Conservation (phyloP, 2,329 filamentous ascomycete genomes). For the Pseudocercospora musae region DNA sequence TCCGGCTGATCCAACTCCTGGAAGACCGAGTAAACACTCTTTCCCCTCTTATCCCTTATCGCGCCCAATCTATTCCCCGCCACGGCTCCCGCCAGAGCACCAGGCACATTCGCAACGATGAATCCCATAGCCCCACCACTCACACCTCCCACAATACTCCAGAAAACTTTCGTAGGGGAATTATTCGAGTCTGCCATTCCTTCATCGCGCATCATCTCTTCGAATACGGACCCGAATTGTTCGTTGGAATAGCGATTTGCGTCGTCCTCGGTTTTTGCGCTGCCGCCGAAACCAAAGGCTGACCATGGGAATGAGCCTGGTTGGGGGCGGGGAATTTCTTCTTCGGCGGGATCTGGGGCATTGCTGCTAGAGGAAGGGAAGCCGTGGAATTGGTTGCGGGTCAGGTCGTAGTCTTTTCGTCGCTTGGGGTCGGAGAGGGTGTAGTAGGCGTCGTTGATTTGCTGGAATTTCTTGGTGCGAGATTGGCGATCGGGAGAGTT, state of each 20-base stretch:
- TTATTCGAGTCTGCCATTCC: conserved; percentile 68
- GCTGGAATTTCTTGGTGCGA: conserved; percentile 85
- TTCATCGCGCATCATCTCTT: conserved; percentile 54
- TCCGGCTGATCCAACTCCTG: conserved; percentile 82
- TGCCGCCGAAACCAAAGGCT: conserved; percentile 58
- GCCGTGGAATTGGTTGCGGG: conserved; percentile 58
- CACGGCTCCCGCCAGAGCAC: conserved; percentile 82
- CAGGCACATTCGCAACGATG: conserved; percentile 89
- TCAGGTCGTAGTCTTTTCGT: conserved; percentile 78
- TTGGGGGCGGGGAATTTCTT: conserved; percentile 46
- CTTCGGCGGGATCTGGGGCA: conserved; percentile 45
- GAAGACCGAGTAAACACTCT: conserved; percentile 92
- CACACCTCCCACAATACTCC: conserved; percentile 78
- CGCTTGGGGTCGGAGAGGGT: conserved; percentile 76
- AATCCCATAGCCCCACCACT: conserved; percentile 91
- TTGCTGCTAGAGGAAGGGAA: conserved; percentile 34
- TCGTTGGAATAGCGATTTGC: conserved; percentile 58
- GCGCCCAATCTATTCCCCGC: conserved; percentile 90
- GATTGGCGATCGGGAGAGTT: conserved; percentile 77
- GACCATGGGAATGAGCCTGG: conserved; percentile 70
- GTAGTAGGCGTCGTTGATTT: conserved; percentile 91
- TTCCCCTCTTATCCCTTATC: conserved; percentile 83
- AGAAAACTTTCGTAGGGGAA: conserved; percentile 69
- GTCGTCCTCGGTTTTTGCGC: conserved; percentile 45
- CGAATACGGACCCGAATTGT: conserved; percentile 73